These are phyloP conservation scores for Coemansia sp. DNA, from an alignment of 192 early-diverging fungal species.

Conservation along the genomic window DNA sequence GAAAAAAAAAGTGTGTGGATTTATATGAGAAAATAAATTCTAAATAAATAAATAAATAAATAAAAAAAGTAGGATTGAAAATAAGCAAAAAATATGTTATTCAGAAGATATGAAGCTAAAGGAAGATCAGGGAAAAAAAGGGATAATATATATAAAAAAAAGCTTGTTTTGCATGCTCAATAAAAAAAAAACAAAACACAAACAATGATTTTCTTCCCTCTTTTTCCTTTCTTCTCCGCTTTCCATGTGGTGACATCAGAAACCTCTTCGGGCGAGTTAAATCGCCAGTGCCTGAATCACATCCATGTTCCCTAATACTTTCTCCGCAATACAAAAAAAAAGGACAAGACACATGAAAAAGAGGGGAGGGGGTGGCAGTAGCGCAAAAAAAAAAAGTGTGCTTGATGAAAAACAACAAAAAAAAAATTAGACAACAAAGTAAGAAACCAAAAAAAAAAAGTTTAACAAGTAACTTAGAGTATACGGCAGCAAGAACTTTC, in stretches of 20 bases:
- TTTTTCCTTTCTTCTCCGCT: not conserved
- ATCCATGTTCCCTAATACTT: not conserved
- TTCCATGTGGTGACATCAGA: constrained; percentile 1
- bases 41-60: constrained; percentile 8
- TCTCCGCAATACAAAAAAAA: not conserved
- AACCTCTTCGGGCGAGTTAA: not conserved
- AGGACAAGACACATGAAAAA: not conserved
- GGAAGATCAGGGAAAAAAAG: not conserved
- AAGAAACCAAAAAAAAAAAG: constrained; percentile 2
- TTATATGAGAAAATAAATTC: constrained; percentile 10
- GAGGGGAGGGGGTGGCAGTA: not conserved
- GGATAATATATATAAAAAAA: not conserved
- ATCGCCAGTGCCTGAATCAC: not conserved
- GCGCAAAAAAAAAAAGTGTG: not conserved
- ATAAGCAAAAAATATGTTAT: constrained; percentile 1
- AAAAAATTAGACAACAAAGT: not conserved
- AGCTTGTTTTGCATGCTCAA: not conserved
- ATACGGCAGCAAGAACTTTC: constrained; percentile 27
- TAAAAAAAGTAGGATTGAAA: not conserved
- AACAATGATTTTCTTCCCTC: not conserved
- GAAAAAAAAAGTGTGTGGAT: too few relatives aligned
- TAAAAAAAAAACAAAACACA: too few relatives aligned
- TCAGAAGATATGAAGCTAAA: not conserved
- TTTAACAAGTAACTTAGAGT: constrained; percentile 8
- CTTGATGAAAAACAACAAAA: constrained; percentile 8